phyloP scores from a whole-genome alignment of 768 basidiomycete species.

The Suillus hirtellus region DNA sequence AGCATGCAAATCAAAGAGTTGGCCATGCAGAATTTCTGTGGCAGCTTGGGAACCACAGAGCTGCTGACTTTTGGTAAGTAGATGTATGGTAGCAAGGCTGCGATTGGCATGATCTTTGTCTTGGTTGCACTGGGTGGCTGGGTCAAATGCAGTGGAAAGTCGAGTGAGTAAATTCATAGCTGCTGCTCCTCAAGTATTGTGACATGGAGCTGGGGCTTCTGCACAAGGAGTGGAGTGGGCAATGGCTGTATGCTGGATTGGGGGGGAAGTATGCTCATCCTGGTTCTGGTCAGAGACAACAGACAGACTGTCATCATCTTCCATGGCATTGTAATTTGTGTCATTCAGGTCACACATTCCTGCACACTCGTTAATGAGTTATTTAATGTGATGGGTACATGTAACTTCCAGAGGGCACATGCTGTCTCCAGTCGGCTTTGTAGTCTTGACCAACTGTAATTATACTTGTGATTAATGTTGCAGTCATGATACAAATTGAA shows the following conservation, averaged over 20 bases:
- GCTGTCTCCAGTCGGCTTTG: conserved; percentile 29
- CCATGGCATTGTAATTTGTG: conserved; percentile 13
- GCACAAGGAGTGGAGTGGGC: neutral
- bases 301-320: neutral
- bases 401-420: conserved; percentile 23
- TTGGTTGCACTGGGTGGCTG: conserved; percentile 19
- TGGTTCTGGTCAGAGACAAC: neutral
- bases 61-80: conserved; percentile 26
- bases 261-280: neutral
- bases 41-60: conserved; percentile 25
- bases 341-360: conserved; percentile 24
- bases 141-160: conserved; percentile 29
- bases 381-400: conserved; percentile 27
- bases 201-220: conserved; percentile 12
- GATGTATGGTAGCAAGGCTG: conserved; percentile 27
- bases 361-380: conserved; percentile 24
- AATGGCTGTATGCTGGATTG: conserved; percentile 10
- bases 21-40: conserved; percentile 9
- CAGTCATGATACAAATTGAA: neutral
- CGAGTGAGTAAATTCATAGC: conserved; percentile 22
- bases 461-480: neutral
- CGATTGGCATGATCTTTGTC: conserved; percentile 26
- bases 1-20: conserved; percentile 16
- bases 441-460: conserved; percentile 21
- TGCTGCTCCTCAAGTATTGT: conserved; percentile 11